A percentile compares a stretch with the other conserved stretches of the same genome.
Evolutionary conservation across 495 filamentous ascomycete genomes (phyloP).

Genomic region (Barbatosphaeria neglecta): DNA sequence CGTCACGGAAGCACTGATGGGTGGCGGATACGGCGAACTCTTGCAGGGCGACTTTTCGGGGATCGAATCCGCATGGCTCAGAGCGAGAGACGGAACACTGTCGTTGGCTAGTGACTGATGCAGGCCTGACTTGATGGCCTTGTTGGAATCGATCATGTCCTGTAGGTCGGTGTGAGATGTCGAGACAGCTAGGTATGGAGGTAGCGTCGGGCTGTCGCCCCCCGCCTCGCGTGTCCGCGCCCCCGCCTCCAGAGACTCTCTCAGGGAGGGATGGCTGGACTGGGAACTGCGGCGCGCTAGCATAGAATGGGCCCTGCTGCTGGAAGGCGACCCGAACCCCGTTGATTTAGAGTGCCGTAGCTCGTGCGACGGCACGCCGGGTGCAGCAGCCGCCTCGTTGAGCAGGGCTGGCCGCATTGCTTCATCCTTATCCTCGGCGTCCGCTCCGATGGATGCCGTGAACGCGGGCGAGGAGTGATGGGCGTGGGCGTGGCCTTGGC

Average conservation of each 20-base stretch:
- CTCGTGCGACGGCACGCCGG: constrained; percentile 9
- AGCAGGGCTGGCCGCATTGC: constrained; percentile 21
- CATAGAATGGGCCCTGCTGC: constrained; percentile 14
- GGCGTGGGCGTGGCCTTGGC: too few species aligned
- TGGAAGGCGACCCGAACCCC: constrained; percentile 21
- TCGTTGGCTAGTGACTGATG: constrained; percentile 38
- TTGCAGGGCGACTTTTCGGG: constrained; percentile 15
- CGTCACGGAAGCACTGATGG: background rate
- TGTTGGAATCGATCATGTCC: constrained; percentile 43
- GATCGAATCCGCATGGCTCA: constrained; percentile 29
- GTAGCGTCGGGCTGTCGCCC: constrained; percentile 46
- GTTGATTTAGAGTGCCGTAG: constrained; percentile 39
- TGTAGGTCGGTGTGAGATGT: constrained; percentile 37
- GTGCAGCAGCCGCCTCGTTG: constrained; percentile 11
- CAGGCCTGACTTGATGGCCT: constrained; percentile 36
- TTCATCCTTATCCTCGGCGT: constrained; percentile 11
- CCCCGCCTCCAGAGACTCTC: constrained; percentile 29
- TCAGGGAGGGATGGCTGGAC: constrained; percentile 24
- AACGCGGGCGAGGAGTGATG: too few species aligned
- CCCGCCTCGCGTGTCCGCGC: constrained; percentile 22
- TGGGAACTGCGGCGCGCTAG: constrained; percentile 23
- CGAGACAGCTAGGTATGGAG: constrained; percentile 30
- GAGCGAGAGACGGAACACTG: constrained; percentile 35
- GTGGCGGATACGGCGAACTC: constrained; percentile 7
- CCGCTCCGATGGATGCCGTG: background rate